These are phyloP conservation scores for Alloascoidea africana DNA, from an alignment of 805 yeast genomes.

Conservation along the genomic window DNA sequence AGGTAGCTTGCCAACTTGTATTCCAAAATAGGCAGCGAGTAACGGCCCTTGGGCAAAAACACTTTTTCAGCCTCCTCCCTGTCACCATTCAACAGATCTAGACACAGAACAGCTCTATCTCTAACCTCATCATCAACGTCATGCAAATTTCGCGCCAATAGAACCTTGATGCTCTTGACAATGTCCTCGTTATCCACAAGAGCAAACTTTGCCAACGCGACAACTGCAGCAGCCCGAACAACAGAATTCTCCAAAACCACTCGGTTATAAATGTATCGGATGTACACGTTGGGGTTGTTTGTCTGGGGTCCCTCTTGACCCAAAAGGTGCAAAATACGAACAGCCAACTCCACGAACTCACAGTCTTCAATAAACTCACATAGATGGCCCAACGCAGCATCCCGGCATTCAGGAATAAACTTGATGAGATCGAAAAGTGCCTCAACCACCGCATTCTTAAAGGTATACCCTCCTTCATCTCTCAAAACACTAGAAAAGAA, in stretches of 20 bases:
- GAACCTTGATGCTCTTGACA: slow-evolving; percentile 55
- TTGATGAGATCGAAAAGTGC: slow-evolving; percentile 86
- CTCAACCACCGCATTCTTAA: slow-evolving; percentile 80
- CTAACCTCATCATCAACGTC: slow-evolving; percentile 96
- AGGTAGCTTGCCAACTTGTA: slow-evolving; percentile 61
- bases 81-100: slow-evolving; percentile 34
- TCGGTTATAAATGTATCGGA: slow-evolving; percentile 92
- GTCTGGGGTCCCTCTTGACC: slow-evolving; percentile 93
- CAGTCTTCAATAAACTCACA: slow-evolving; percentile 98
- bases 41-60: slow-evolving; percentile 52
- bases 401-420: slow-evolving; percentile 73
- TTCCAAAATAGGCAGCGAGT: slow-evolving; percentile 68
- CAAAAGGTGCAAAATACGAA: slow-evolving; percentile 79
- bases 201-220: slow-evolving; percentile 85
- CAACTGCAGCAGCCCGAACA: slow-evolving; percentile 90
- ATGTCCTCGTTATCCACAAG: slow-evolving; percentile 51
- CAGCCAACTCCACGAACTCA: slow-evolving; percentile 86
- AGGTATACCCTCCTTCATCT: slow-evolving; percentile 79
- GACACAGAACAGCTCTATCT: slow-evolving; percentile 86
- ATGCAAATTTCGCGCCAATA: slow-evolving; percentile 68
- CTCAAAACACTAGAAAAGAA: slow-evolving; percentile 76
- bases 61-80: slow-evolving; percentile 25
- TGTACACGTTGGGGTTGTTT: slow-evolving; percentile 73
- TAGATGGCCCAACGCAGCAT: slow-evolving; percentile 68
- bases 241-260: slow-evolving; percentile 92